Conservation (phyloP, 2,329 filamentous ascomycete genomes). For the Claviceps africana region DNA sequence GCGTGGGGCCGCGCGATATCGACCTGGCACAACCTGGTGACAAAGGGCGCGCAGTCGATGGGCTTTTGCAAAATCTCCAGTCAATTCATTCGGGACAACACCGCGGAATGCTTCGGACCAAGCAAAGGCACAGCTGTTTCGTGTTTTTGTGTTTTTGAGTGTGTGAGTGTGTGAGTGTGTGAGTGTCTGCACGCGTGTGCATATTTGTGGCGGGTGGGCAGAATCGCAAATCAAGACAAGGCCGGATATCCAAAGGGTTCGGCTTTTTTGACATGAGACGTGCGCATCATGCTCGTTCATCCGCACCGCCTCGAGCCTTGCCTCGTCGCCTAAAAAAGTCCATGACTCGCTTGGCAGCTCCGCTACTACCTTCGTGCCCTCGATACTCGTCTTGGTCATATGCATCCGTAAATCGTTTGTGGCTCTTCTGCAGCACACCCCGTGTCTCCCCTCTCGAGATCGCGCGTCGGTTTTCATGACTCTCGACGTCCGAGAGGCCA, state of each 20-base stretch:
- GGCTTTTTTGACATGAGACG: not conserved
- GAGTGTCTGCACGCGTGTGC: too few species aligned
- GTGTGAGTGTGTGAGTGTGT: too few species aligned
- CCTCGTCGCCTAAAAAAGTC: slow-evolving; percentile 90
- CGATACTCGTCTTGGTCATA: slow-evolving; percentile 61
- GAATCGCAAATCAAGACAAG: not conserved
- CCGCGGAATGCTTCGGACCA: not conserved
- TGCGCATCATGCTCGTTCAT: slow-evolving; percentile 26
- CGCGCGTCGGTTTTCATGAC: slow-evolving; percentile 25
- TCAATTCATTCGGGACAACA: not conserved
- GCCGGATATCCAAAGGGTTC: too few species aligned
- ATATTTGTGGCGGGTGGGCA: too few species aligned
- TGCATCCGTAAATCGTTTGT: slow-evolving; percentile 76
- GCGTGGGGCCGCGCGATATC: not conserved
- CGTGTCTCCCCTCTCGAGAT: slow-evolving; percentile 25
- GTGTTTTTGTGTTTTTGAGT: too few species aligned
- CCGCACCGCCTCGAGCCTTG: slow-evolving; percentile 52
- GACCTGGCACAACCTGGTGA: not conserved
- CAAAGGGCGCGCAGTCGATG: not conserved
- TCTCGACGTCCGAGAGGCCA: slow-evolving; percentile 28
- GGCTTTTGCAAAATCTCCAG: not conserved
- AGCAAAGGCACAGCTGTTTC: too few species aligned
- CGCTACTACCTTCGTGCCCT: slow-evolving; percentile 68
- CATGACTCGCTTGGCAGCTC: slow-evolving; percentile 86
- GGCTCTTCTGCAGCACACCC: slow-evolving; percentile 66